Evolutionary conservation across 257 asterid genomes (phyloP).

Genomic region (Penstemon barbatus): DNA sequence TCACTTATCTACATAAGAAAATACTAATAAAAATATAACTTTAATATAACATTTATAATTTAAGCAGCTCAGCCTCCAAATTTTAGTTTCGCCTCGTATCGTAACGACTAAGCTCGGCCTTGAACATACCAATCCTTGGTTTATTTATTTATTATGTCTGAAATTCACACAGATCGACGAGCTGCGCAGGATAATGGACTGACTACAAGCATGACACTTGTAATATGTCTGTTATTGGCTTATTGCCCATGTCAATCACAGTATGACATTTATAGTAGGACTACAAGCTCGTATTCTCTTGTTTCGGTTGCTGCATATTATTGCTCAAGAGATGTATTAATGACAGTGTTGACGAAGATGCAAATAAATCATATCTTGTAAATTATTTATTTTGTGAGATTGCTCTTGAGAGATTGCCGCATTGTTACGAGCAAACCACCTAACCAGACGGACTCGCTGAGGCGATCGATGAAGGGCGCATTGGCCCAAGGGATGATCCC

Average conservation of each 20-base stretch:
- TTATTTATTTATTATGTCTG: neutral
- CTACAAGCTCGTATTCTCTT: slow-evolving; percentile 1
- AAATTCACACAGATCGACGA: slow-evolving; percentile 25
- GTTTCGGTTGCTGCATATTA: slow-evolving; percentile 31
- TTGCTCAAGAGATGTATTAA: slow-evolving; percentile 31
- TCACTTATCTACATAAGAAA: no score
- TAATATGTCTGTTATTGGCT: slow-evolving; percentile 29
- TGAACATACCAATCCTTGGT: no score
- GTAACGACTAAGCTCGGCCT: no score
- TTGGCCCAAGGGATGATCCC: slow-evolving; percentile 20
- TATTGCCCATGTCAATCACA: slow-evolving; percentile 28
- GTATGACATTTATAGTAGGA: neutral
- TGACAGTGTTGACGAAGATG: slow-evolving; percentile 32
- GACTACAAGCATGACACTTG: slow-evolving; percentile 27
- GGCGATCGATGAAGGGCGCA: slow-evolving; percentile 14
- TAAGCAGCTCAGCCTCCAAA: no score
- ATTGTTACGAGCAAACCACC: slow-evolving; percentile 17
- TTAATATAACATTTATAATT: no score
- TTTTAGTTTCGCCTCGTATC: no score
- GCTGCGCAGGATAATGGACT: slow-evolving; percentile 31
- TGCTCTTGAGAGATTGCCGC: neutral
- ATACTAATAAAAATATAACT: no score
- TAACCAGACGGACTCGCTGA: slow-evolving; percentile 14
- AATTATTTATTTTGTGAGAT: neutral
- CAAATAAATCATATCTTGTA: no score